Evolutionary conservation across 2,329 filamentous ascomycete genomes (phyloP), one percentile per base, ranked within the genome.

Genomic region (Dactylellina cionopaga): DNA sequence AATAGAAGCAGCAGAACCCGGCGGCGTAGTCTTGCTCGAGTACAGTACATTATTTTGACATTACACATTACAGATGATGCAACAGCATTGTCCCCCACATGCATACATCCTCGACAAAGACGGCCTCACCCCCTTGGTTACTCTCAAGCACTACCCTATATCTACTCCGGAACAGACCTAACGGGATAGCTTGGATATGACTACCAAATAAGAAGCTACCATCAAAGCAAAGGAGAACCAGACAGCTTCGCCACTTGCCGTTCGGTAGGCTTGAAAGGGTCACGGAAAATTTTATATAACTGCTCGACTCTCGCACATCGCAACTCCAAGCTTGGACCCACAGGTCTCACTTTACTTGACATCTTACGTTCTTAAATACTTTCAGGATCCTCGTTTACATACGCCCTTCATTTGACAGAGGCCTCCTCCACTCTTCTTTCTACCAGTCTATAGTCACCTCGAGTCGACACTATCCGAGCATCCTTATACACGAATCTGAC

Each of bases 301-400:
- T 60, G 54, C 66, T 71, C 66, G 59, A 55, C 66, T 64, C 59
- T 71, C 66, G 66, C 66, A 71, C 66, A 56, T 71, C 66, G 66
- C 66, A 71, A 71, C 66, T 71, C 55, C 56, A 71, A 71, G 66
- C 66, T 71, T 63, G 66, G 66, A 71, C 66, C 66, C 66, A 71
- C 66, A 71, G 58, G 66, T 71, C 39, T 71, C 66, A 71, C 49
- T 55, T 63, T 71, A 52, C 66, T 63, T 43, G 59, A 71, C 51
- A 71, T 63, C 66, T 63, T 56, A 56, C 66, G 43, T 29, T 64
- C 58, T 69, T 71, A 64, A 71, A 71, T 64, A 71, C 58, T 41
- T 52, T 22, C 47, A 39, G 51, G 43, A 51, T 43, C 66, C 66
- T 71, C 66, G 44, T 58, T 56, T 56, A 29, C 41, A 51, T 58